Conservation (phyloP, 306 rosid species). For the Cucumis melo region DNA sequence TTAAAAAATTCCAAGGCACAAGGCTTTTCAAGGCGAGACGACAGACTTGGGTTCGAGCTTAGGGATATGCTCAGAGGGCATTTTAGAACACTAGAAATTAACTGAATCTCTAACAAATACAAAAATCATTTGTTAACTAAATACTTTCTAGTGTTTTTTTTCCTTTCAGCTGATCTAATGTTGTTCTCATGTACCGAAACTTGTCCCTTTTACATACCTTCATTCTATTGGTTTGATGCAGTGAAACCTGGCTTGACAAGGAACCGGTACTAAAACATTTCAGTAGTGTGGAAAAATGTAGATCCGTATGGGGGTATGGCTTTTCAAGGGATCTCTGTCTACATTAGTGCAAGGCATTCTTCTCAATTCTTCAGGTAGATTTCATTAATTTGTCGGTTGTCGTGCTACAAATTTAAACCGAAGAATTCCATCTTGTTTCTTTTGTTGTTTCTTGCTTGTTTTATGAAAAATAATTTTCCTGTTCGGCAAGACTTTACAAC, state of each 20-base stretch:
- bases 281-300: background rate
- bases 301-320: background rate
- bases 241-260: background rate
- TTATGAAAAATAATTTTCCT: background rate
- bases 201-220: background rate
- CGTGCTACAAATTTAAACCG: background rate
- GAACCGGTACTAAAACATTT: background rate
- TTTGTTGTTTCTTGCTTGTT: background rate
- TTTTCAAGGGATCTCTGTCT: background rate
- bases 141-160: background rate
- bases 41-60: no score
- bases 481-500: background rate
- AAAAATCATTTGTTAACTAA: no score
- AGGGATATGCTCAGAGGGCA: no score
- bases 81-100: no score
- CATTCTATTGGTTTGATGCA: background rate
- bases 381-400: background rate
- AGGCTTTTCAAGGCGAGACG: no score
- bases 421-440: background rate
- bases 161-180: background rate
- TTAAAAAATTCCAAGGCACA: no score
- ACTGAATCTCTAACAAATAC: no score
- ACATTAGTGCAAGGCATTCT: background rate
- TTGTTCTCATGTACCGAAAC: background rate
- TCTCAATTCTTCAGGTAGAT: background rate